phyloP scores from a whole-genome alignment of 2,329 filamentous ascomycete genomes.

The Calcarisporium arbuscula region DNA sequence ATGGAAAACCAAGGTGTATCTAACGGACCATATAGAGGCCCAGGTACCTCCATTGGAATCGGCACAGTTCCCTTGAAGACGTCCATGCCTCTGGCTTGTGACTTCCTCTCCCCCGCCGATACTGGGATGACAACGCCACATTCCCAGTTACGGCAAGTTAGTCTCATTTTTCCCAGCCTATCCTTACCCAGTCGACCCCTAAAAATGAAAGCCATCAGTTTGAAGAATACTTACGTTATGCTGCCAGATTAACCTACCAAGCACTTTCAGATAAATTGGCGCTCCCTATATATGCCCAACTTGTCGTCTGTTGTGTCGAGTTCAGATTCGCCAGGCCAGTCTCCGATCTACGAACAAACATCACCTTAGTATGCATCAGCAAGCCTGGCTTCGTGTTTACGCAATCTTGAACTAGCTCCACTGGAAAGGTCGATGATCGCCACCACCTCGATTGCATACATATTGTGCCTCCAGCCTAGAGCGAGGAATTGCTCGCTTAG shows the following conservation, averaged over 20 bases:
- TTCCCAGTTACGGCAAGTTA: slow-evolving; percentile 91
- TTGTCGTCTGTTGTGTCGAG: slow-evolving; percentile 20
- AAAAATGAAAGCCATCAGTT: slow-evolving; percentile 16
- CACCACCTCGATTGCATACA: slow-evolving; percentile 72
- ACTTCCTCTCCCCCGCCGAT: too few species aligned
- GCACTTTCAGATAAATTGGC: slow-evolving; percentile 91
- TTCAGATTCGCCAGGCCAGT: slow-evolving; percentile 2
- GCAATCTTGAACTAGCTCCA: slow-evolving; percentile 66
- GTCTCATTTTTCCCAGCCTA: slow-evolving; percentile 61
- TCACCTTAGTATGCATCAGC: slow-evolving; percentile 83
- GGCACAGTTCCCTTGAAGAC: slow-evolving; percentile 52
- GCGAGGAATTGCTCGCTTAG: slow-evolving; percentile 15
- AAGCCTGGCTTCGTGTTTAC: slow-evolving; percentile 63
- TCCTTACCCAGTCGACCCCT: slow-evolving; percentile 77
- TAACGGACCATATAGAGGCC: slow-evolving; percentile 36
- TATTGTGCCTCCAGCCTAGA: slow-evolving; percentile 71
- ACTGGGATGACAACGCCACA: slow-evolving; percentile 78
- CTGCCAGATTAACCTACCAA: slow-evolving; percentile 54
- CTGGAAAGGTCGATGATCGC: slow-evolving; percentile 63
- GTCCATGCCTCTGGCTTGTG: slow-evolving; percentile 11
- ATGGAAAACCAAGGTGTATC: slow-evolving; percentile 38
- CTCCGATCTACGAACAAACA: slow-evolving; percentile 37
- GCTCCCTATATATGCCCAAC: slow-evolving; percentile 84
- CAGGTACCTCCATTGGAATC: slow-evolving; percentile 59
- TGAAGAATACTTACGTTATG: slow-evolving; percentile 12